phyloP scores from a whole-genome alignment of 352 stramenopile species.

The Plasmopara viticola region DNA sequence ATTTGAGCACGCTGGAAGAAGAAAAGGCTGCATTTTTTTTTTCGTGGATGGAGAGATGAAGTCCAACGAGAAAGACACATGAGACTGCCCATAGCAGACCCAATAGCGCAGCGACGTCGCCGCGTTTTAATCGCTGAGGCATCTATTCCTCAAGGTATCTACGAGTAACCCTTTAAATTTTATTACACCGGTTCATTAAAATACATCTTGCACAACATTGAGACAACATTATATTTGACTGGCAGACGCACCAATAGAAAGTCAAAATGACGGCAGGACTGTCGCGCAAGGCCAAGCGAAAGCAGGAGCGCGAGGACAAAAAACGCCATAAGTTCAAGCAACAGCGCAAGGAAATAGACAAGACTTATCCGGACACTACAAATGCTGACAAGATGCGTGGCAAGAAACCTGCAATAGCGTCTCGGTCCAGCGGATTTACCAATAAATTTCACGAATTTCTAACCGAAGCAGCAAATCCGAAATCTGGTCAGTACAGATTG shows the following conservation, averaged over 20 bases:
- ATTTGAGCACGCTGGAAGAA: not conserved
- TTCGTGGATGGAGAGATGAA: conserved; percentile 16
- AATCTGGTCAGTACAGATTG: conserved; percentile 1
- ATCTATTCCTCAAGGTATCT: conserved; percentile 7
- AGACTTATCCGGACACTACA: not conserved
- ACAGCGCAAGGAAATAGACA: conserved; percentile 26
- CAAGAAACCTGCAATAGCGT: conserved; percentile 12
- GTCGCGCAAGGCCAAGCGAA: conserved; percentile 74
- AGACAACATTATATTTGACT: conserved; percentile 14
- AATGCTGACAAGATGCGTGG: conserved; percentile 5
- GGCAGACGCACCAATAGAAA: conserved; percentile 4
- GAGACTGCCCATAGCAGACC: conserved; percentile 19
- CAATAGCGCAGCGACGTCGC: conserved; percentile 18
- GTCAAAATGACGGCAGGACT: conserved; percentile 21
- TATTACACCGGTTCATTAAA: not conserved
- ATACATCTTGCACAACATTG: not conserved
- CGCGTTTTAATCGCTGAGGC: conserved; percentile 9
- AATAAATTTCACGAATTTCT: conserved; percentile 82
- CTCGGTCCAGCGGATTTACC: conserved; percentile 26
- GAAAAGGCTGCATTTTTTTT: not conserved
- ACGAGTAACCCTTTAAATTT: not conserved
- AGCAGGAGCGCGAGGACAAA: conserved; percentile 70
- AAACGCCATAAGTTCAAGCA: conserved; percentile 67
- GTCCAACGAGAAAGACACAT: conserved; percentile 20
- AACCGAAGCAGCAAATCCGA: conserved; percentile 42